Conservation (phyloP, 176 grass and related monocot genomes). For the Rhynchospora breviuscula region DNA sequence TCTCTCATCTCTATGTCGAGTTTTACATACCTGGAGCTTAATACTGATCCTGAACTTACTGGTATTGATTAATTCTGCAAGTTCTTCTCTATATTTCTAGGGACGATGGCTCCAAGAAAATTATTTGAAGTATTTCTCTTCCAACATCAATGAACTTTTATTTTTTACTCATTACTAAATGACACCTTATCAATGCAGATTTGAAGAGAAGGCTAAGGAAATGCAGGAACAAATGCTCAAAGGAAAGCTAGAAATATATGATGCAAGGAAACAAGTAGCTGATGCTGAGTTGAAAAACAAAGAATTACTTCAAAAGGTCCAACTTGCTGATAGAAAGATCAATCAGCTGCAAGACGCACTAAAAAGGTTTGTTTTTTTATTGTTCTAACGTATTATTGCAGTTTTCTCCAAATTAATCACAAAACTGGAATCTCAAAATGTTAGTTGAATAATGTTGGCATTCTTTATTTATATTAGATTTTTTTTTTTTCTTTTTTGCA, state of each 20-base stretch:
- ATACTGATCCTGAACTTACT: background rate
- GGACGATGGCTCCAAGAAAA: background rate
- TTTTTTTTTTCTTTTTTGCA: background rate
- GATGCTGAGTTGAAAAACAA: slow-evolving; percentile 19
- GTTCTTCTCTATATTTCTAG: background rate
- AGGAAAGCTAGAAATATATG: slow-evolving; percentile 19
- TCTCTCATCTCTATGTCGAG: background rate
- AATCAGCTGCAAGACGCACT: slow-evolving; percentile 13
- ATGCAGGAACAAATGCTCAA: slow-evolving; percentile 21
- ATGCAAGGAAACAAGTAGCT: slow-evolving; percentile 15
- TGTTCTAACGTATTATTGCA: background rate
- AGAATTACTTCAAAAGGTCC: slow-evolving; percentile 13
- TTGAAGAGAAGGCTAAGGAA: slow-evolving; percentile 21
- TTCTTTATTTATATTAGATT: background rate
- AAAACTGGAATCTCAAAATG: background rate
- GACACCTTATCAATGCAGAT: background rate
- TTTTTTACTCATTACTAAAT: background rate
- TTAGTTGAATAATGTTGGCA: background rate
- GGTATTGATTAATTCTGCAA: background rate
- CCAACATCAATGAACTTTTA: background rate
- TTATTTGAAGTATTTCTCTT: background rate
- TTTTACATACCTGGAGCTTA: background rate
- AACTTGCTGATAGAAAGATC: slow-evolving; percentile 14
- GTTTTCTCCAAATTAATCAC: background rate
- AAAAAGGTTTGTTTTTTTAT: slow-evolving; percentile 12